Percentiles rank a stretch among this genome's conserved stretches.
Conservation (phyloP, 306 rosid species). For the Acacia acuminata region DNA sequence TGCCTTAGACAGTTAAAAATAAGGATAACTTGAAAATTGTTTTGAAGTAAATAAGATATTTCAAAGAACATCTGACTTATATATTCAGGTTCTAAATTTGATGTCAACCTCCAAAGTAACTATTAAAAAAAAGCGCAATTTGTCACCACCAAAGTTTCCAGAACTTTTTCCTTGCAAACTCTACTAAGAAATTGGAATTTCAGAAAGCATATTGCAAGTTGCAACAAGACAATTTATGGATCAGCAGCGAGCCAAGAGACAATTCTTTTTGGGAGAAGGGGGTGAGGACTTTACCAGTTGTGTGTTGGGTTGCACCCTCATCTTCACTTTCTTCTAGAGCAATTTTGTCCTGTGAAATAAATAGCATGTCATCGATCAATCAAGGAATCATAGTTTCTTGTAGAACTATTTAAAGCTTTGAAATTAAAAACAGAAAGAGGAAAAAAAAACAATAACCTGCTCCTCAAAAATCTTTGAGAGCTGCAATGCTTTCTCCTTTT, state of each 20-base stretch:
- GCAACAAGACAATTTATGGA: not conserved
- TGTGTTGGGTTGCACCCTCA: slow-evolving; percentile 53
- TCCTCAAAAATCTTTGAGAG: slow-evolving; percentile 88
- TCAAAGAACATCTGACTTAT: not conserved
- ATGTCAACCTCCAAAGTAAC: not conserved
- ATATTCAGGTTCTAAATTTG: not conserved
- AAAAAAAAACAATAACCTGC: slow-evolving; percentile 52
- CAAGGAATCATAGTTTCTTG: slow-evolving; percentile 13
- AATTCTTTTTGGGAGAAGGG: not conserved
- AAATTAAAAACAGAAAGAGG: not conserved
- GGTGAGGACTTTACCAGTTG: slow-evolving; percentile 40
- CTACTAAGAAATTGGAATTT: no score
- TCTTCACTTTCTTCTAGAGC: slow-evolving; percentile 82
- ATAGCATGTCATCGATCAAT: slow-evolving; percentile 17
- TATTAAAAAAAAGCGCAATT: not conserved
- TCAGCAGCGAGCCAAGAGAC: no score
- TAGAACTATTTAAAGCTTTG: slow-evolving; percentile 6
- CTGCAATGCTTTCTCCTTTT: slow-evolving; percentile 74
- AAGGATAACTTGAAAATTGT: no score
- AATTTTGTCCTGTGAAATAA: slow-evolving; percentile 69
- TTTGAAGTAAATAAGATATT: not conserved
- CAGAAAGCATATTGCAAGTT: not conserved
- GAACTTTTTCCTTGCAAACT: no score
- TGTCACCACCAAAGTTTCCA: no score
- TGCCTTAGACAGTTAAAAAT: no score